Evolutionary conservation across 164 flowering plant species (phyloP).

Genomic region (Berberis thunbergii): DNA sequence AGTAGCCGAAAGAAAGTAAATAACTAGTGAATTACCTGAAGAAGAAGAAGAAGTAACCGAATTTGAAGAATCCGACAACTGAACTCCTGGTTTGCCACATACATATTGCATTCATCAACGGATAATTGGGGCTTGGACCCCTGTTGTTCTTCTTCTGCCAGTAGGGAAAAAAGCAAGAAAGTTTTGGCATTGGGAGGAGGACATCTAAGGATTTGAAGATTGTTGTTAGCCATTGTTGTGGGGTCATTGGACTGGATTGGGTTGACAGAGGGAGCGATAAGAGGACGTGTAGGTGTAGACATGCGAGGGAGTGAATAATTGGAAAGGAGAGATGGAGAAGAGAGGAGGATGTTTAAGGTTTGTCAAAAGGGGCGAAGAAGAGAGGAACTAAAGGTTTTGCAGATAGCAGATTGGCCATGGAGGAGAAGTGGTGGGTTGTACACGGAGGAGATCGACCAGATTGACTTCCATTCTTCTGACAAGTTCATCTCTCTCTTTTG

Average conservation of each 20-base stretch:
- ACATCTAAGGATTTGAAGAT: no score
- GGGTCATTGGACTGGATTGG: not conserved
- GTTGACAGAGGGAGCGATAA: not conserved
- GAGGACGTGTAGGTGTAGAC: conserved; percentile 8
- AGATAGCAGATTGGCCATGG: no score
- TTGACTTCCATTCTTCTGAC: conserved; percentile 54
- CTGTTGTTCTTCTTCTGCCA: conserved; percentile 10
- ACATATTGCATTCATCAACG: conserved; percentile 10
- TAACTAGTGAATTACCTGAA: conserved; percentile 14
- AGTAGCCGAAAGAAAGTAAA: conserved; percentile 42
- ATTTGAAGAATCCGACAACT: conserved; percentile 29
- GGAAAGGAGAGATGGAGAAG: conserved; percentile 18
- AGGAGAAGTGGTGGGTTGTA: no score
- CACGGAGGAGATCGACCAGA: no score
- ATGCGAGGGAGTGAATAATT: conserved; percentile 13
- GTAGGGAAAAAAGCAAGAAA: conserved; percentile 26
- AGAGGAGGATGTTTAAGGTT: conserved; percentile 16
- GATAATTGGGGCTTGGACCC: conserved; percentile 6
- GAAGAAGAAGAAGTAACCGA: conserved; percentile 20
- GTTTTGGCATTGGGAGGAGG: conserved; percentile 2
- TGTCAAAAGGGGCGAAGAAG: conserved; percentile 29
- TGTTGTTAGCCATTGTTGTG: no score
- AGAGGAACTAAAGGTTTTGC: no score
- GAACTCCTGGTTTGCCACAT: conserved; percentile 9
- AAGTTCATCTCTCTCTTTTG: conserved; percentile 26